Evolutionary conservation across 1,284 basidiomycete genomes (phyloP), one percentile per base, ranked within the genome.

Genomic region (Anthracocystis walkeri): DNA sequence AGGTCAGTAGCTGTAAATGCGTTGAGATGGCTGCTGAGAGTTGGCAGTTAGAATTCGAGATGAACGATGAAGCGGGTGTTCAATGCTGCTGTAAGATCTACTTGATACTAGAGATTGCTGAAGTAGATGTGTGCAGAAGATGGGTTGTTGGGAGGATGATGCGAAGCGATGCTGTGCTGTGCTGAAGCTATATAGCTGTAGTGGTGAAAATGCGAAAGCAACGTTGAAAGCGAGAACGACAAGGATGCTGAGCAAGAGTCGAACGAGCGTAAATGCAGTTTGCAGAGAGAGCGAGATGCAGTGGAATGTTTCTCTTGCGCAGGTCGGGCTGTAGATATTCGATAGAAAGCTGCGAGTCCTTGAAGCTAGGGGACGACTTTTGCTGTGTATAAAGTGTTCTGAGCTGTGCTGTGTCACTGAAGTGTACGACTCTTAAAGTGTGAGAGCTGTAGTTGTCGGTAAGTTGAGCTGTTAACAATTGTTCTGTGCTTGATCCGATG

Each of bases 181-280:
- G 31, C 4, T 44, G 42, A 44, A 12, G n/a, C 12, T 21, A n/a
- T 35, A 16, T 10, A 31, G 16, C 49, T 50, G 31, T 3, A 38
- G 42, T 44, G 42, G 21, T 21, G 20, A 35, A 20, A 31, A 23
- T 35, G 49, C 31, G n/a, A n/a, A 50, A 50, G 49, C 40, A 20
- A 33, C 27, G 31, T 7, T 16, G 23, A 42, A 38, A 11, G 41
- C 10, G 25, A 31, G 40, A 21, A 21, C 25, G 42, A 23, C 29
- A 33, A 29, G 31, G 44, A 48, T 14, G 23, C 12, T 27, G 23
- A 46, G 35, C 31, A 29, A 20, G 63, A 21, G 49, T 45, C 35
- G 12, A 14, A 38, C 35, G 4, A 38, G 35, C 35, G 35, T 38
- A 18, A 50, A 65, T 58, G 63, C 53, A 54, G 48, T 38, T 23